Evolutionary conservation across 257 asterid species (phyloP).

Genomic region (Fraxinus excelsior): DNA sequence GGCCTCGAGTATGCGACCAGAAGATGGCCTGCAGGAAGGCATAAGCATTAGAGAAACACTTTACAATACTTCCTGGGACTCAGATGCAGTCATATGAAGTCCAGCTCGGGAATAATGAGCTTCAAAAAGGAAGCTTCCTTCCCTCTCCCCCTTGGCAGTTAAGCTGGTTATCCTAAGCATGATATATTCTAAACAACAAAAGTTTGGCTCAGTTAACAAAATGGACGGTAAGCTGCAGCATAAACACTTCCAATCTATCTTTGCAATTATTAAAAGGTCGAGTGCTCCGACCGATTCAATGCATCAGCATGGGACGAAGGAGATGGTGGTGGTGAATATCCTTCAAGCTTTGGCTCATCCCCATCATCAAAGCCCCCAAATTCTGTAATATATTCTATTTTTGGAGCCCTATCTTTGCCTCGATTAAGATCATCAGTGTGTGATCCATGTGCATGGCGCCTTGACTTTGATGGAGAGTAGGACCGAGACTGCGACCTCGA

Average conservation of each 20-base stretch:
- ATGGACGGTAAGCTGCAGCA: slow-evolving; percentile 83
- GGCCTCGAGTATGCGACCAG: slow-evolving; percentile 97
- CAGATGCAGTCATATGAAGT: slow-evolving; percentile 47
- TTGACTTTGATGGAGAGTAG: slow-evolving; percentile 76
- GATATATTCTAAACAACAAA: slow-evolving; percentile 52
- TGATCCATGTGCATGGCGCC: slow-evolving; percentile 62
- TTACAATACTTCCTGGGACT: slow-evolving; percentile 33
- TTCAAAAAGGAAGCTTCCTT: slow-evolving; percentile 50
- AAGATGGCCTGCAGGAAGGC: slow-evolving; percentile 78
- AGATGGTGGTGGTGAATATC: slow-evolving; percentile 94
- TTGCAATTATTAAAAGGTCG: slow-evolving; percentile 86
- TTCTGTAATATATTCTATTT: slow-evolving; percentile 96
- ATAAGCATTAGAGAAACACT: slow-evolving; percentile 51
- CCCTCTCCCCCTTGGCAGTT: slow-evolving; percentile 46
- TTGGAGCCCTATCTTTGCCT: slow-evolving; percentile 72
- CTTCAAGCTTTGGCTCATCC: slow-evolving; percentile 72
- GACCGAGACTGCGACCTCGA: slow-evolving; percentile 89
- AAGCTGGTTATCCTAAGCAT: slow-evolving; percentile 53
- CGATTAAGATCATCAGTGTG: slow-evolving; percentile 62
- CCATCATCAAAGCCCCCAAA: slow-evolving; percentile 78
- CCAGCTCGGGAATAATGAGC: slow-evolving; percentile 49
- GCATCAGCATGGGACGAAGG: slow-evolving; percentile 78
- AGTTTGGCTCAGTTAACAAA: slow-evolving; percentile 59
- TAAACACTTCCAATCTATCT: slow-evolving; percentile 81
- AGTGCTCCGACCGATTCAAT: slow-evolving; percentile 99